These are phyloP conservation scores for Boletus rubroflammeus DNA, from an alignment of 768 basidiomycete genomes.

Conservation along the genomic window DNA sequence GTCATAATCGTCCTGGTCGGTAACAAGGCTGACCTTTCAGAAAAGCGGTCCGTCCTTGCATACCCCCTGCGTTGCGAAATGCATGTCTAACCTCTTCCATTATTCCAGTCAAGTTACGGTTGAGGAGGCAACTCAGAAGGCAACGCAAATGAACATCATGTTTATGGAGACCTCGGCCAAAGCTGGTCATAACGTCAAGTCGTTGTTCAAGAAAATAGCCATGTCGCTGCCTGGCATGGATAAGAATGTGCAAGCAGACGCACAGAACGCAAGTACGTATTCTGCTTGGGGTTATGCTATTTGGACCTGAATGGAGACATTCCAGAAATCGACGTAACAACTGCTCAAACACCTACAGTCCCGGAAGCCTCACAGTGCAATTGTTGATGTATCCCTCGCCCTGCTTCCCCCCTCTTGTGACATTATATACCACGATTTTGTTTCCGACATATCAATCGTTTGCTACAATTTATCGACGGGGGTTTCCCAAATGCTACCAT, in stretches of 20 bases:
- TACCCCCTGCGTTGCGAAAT: neutral
- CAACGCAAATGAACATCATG: constrained; percentile 90
- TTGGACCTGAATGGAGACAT: neutral
- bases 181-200: constrained; percentile 98
- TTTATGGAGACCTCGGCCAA: constrained; percentile 99
- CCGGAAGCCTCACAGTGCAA: constrained; percentile 87
- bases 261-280: constrained; percentile 47
- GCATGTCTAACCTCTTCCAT: constrained; percentile 9
- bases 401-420: constrained; percentile 7
- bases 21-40: constrained; percentile 98
- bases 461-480: constrained; percentile 10
- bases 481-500: constrained; percentile 5
- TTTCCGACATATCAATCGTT: constrained; percentile 22
- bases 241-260: constrained; percentile 62
- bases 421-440: constrained; percentile 29
- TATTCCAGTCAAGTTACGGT: constrained; percentile 91
- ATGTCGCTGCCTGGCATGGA: constrained; percentile 97
- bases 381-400: constrained; percentile 46
- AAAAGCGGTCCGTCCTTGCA: constrained; percentile 75
- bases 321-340: constrained; percentile 89
- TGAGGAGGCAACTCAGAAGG: constrained; percentile 91
- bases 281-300: neutral
- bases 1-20: constrained; percentile 98
- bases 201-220: constrained; percentile 98
- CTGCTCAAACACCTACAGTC: constrained; percentile 59